Evolutionary conservation across 176 grass and related monocot species (phyloP), one percentile per base, ranked within the genome.

Genomic region (Phoenix dactylifera): DNA sequence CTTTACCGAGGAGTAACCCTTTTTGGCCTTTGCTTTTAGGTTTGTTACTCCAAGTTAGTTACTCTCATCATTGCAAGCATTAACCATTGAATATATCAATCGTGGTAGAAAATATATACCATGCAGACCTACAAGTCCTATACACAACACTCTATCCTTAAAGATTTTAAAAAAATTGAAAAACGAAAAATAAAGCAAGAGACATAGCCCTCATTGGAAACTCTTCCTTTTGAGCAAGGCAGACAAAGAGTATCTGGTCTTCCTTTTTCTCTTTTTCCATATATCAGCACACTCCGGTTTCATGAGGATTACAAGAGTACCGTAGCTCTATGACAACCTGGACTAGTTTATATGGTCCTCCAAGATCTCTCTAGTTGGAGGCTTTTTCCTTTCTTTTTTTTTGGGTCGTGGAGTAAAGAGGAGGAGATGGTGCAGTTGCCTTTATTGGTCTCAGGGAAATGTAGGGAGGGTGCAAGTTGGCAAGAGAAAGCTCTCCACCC

Each of bases 21-120:
- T 60, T 60, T 60, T 60, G 17, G 26, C 39, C 58, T 30, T 60
- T 60, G 58, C 58, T 60, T 35, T 60, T 35, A 60, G 26, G 16
- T 39, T 29, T 30, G 26, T 60, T 32, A 24, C 16, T 18, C 24
- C 26, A 60, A n/a, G 26, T 35, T 39, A 39, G 58, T 60, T 60
- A 32, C 24, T 60, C 16, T 6, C 26, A n/a, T 60, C 26, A 60
- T 60, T 60, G n/a, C 58, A 39, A 32, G 26, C 58, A 60, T 18
- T 30, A 60, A 60, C 7, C 26, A 18, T 26, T 5, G 26, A 23
- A 59, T 14, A 25, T 16, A 59, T 26, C 22, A 16, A n/a, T 59
- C 26, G 5, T 28, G 26, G 26, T 28, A 28, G 4, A 44, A 44
- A 44, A 44, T 60, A 30, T 30, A 30, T 30, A n/a, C 16, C 16